phyloP scores from a whole-genome alignment of 306 rosid genomes.

The Begonia fuchsioides region DNA sequence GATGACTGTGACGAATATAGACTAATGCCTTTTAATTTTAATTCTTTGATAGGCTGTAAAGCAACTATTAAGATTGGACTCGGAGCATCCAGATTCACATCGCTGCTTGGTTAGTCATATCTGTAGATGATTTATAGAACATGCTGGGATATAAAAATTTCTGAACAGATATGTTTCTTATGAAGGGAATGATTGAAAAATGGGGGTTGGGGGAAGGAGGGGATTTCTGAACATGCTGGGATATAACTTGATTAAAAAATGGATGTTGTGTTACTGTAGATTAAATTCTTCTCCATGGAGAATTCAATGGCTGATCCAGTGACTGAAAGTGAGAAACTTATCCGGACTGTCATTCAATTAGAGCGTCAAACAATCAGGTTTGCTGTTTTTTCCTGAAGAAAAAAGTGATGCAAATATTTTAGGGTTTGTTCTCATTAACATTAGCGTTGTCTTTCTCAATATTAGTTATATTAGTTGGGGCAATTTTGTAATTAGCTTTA shows the following conservation, averaged over 20 bases:
- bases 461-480: too few relatives aligned
- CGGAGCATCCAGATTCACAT: constrained; percentile 94
- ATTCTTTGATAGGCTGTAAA: constrained; percentile 48
- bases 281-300: constrained; percentile 74
- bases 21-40: too few relatives aligned
- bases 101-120: constrained; percentile 63
- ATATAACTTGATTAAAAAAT: too few relatives aligned
- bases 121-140: background rate
- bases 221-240: constrained; percentile 10
- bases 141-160: too few relatives aligned
- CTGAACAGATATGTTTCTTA: too few relatives aligned
- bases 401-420: too few relatives aligned
- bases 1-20: too few relatives aligned
- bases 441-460: too few relatives aligned
- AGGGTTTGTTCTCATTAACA: too few relatives aligned
- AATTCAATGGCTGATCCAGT: constrained; percentile 51
- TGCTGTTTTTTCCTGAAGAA: constrained; percentile 12
- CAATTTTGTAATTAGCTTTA: too few relatives aligned
- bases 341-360: constrained; percentile 81
- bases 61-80: constrained; percentile 77
- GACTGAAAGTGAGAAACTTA: constrained; percentile 63
- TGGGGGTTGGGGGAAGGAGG: too few relatives aligned
- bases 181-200: background rate
- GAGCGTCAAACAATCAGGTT: constrained; percentile 79
- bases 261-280: constrained; percentile 33